Percentiles rank a stretch among this genome's conserved stretches.
Evolutionary conservation across 2,329 filamentous ascomycete species (phyloP).

Genomic region (Fusarium sp.): DNA sequence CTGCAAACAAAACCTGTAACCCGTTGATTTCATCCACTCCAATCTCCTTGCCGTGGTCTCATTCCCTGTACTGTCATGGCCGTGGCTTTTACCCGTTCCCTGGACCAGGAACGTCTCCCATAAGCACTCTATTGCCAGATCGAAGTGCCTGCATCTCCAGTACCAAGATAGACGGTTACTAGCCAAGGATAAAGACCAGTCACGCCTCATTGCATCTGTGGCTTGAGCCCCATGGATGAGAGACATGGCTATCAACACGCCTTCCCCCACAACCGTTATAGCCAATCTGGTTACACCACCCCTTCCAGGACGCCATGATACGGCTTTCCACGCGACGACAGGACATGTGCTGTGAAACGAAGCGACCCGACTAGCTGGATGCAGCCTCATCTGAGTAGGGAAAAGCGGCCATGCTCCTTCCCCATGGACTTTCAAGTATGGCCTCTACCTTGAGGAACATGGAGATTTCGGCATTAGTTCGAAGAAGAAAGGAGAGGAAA

Average conservation of each 20-base stretch:
- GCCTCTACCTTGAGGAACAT: neutral
- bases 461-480: neutral
- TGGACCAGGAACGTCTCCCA: neutral
- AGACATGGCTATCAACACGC: neutral
- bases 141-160: constrained; percentile 15
- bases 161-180: neutral
- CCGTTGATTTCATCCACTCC: constrained; percentile 22
- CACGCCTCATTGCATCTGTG: neutral
- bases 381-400: constrained; percentile 28
- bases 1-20: constrained; percentile 37
- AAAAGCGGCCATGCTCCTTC: constrained; percentile 8
- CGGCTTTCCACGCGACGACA: constrained; percentile 28
- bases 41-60: constrained; percentile 30
- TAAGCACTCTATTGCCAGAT: neutral
- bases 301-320: constrained; percentile 9
- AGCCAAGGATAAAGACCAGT: neutral
- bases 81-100: constrained; percentile 7
- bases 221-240: neutral
- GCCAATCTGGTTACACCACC: neutral
- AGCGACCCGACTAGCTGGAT: constrained; percentile 35
- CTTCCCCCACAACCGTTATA: constrained; percentile 15
- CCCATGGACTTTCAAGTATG: constrained; percentile 8
- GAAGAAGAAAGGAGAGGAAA: constrained; percentile 12
- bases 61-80: constrained; percentile 21
- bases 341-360: constrained; percentile 23